phyloP scores from a whole-genome alignment of 2,329 filamentous ascomycete species.

The Hypoxylon sp. region DNA sequence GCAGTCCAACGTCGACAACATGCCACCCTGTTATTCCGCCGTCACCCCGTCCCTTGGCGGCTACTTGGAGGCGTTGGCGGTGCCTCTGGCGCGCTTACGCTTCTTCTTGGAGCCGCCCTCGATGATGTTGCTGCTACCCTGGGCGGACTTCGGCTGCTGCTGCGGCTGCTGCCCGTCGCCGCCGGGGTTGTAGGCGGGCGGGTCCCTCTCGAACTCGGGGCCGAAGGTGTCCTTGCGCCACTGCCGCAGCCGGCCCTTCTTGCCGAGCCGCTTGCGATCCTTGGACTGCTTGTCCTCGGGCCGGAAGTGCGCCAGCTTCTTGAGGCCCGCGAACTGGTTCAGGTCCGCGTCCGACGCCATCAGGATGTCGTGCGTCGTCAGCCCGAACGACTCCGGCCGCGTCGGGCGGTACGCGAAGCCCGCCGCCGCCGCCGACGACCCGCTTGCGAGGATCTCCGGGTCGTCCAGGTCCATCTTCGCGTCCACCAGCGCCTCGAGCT shows the following conservation, averaged over 20 bases:
- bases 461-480: slow-evolving; percentile 78
- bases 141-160: slow-evolving; percentile 10
- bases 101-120: slow-evolving; percentile 48
- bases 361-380: slow-evolving; percentile 89
- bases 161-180: slow-evolving; percentile 42
- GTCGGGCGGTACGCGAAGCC: slow-evolving; percentile 95
- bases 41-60: too few relatives aligned
- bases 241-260: slow-evolving; percentile 88
- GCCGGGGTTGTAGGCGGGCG: slow-evolving; percentile 66
- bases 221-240: slow-evolving; percentile 78
- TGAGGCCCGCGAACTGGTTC: slow-evolving; percentile 90
- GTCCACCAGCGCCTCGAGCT: slow-evolving; percentile 87
- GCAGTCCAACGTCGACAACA: background rate
- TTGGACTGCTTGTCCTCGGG: slow-evolving; percentile 88
- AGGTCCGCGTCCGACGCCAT: slow-evolving; percentile 83
- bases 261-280: slow-evolving; percentile 87
- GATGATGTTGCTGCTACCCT: slow-evolving; percentile 44
- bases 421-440: slow-evolving; percentile 34
- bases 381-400: slow-evolving; percentile 86
- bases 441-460: slow-evolving; percentile 61
- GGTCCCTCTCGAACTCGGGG: slow-evolving; percentile 62
- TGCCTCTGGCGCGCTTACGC: slow-evolving; percentile 42
- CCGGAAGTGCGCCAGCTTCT: slow-evolving; percentile 91
- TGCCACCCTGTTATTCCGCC: slow-evolving; percentile 25
- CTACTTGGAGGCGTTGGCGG: too few relatives aligned